Evolutionary conservation across 345 rosid genomes (phyloP), one percentile per base, ranked within the genome.

Genomic region (Mallotus nudiflorus): DNA sequence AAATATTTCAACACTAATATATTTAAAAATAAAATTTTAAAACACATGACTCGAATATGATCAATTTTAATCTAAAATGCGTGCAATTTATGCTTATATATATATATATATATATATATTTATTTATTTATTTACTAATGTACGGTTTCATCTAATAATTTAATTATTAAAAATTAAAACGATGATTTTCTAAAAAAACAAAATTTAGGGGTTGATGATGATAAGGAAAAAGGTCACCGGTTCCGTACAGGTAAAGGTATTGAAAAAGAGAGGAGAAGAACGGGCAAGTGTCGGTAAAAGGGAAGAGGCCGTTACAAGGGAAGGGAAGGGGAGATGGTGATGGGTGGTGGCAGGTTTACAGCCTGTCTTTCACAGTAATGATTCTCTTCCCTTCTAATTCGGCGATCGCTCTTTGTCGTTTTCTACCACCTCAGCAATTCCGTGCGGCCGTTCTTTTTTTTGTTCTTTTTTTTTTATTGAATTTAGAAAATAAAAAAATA

Each of bases 371-470:
- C 3, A 4, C 80, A 73, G 87, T 74, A 80, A 83, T 85, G 78
- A 86, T 81, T 82, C 87, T 78, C 83, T 82, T 75, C 13, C 46
- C 9, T 82, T 84, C n/a, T 82, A 81, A 85, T 82, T 88, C 82
- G 89, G 87, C 84, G 75, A 88, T 90, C 83, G 28, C 20, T 71
- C 66, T 88, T 42, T 88, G 96, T 93, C 86, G 90, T 91, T 80
- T 91, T 75, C 3, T 19, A 77, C 87, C 96, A 85, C 71, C 73
- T 88, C 90, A 84, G 76, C 87, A 78, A 49, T 77, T 79, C 79
- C 75, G 56, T 77, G 79, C 80, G 62, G 72, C 77, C 78, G 35
- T 71, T 87, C 65, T 48, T 79, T 68, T 54, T 56, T 14, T 65
- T 28, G 15, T 35, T 75, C 48, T 39, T 65, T 28, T 19, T 35